Evolutionary conservation across 139 green algal genomes (phyloP).

Genomic region (Coccomyxa sp.): DNA sequence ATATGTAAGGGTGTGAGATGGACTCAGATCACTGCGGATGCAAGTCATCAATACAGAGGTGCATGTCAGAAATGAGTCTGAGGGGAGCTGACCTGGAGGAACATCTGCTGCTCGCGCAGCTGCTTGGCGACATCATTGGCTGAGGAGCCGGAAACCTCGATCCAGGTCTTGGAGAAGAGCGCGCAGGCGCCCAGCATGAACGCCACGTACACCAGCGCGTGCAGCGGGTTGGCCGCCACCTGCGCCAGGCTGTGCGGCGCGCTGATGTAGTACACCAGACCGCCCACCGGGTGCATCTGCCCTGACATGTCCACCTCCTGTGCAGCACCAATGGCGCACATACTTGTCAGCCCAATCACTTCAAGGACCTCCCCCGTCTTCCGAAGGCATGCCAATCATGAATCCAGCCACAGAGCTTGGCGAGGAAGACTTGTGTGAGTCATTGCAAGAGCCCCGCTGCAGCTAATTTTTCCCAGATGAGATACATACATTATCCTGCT

Average conservation of each 20-base stretch:
- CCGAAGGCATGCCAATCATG: too few relatives aligned
- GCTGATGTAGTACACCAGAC: constrained; percentile 98
- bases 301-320: constrained; percentile 64
- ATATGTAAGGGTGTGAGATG: background rate
- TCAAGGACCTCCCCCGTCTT: background rate
- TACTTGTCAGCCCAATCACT: background rate
- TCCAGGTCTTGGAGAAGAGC: constrained; percentile 99
- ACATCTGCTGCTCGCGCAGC: constrained; percentile 96
- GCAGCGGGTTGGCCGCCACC: constrained; percentile 88
- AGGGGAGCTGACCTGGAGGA: constrained; percentile 58
- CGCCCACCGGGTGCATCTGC: constrained; percentile 88
- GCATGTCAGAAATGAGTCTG: too few relatives aligned
- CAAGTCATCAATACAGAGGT: too few relatives aligned
- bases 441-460: too few relatives aligned
- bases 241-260: constrained; percentile 79
- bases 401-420: too few relatives aligned
- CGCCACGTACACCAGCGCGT: constrained; percentile 94
- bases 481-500: too few relatives aligned
- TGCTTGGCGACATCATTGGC: constrained; percentile 96
- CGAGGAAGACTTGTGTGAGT: too few relatives aligned
- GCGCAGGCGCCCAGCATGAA: constrained; percentile 98
- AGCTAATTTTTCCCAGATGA: too few relatives aligned
- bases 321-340: background rate
- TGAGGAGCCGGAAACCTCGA: constrained; percentile 95
- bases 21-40: too few relatives aligned